Percentiles rank a stretch among this genome's conserved stretches.
These are phyloP conservation scores for Penicillium subrubescens DNA, from an alignment of 495 filamentous ascomycete species.

Conservation along the genomic window DNA sequence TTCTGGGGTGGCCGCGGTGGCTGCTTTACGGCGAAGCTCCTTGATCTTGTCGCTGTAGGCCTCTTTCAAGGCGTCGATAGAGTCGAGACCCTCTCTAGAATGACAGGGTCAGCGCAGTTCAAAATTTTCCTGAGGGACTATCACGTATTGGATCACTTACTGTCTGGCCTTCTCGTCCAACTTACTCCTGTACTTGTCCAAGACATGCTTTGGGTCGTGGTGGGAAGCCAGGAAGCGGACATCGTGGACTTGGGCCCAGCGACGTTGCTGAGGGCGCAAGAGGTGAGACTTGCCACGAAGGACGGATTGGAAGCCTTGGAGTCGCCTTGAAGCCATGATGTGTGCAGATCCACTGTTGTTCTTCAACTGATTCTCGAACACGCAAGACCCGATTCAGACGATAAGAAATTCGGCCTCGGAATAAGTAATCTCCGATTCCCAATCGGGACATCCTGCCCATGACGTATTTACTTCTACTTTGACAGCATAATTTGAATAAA, in stretches of 20 bases:
- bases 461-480: background rate
- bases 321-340: slow-evolving; percentile 38
- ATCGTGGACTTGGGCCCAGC: slow-evolving; percentile 92
- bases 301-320: slow-evolving; percentile 34
- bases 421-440: background rate
- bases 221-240: slow-evolving; percentile 83
- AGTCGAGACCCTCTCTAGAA: slow-evolving; percentile 67
- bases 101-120: background rate
- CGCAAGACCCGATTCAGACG: background rate
- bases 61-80: slow-evolving; percentile 74
- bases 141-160: slow-evolving; percentile 39
- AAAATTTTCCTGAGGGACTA: background rate
- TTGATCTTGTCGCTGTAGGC: slow-evolving; percentile 83
- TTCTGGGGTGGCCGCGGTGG: slow-evolving; percentile 58
- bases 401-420: slow-evolving; percentile 3
- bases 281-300: slow-evolving; percentile 32
- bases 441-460: background rate
- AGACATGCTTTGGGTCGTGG: slow-evolving; percentile 59
- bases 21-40: slow-evolving; percentile 60
- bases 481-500: no score
- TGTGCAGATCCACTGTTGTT: background rate
- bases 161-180: slow-evolving; percentile 80
- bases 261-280: slow-evolving; percentile 59
- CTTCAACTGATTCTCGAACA: background rate
- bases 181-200: slow-evolving; percentile 86